phyloP scores from a whole-genome alignment of 352 stramenopile genomes.

The Phytophthora aleatoria region DNA sequence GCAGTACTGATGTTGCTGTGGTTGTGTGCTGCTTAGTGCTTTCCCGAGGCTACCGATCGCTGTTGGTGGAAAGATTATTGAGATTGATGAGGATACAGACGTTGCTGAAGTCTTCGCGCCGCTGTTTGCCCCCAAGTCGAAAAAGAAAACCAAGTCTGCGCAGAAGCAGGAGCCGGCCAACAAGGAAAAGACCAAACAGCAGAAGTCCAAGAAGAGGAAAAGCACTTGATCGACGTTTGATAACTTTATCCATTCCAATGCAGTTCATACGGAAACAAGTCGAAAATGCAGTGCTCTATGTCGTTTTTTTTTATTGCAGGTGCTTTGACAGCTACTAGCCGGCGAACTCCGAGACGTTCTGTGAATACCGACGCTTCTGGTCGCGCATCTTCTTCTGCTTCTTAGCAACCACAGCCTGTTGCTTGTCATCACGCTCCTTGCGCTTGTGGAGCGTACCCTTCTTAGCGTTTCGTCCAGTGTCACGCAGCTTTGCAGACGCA shows the following conservation, averaged over 20 bases:
- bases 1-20: background rate
- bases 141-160: slow-evolving; percentile 27
- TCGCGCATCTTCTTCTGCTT: slow-evolving; percentile 66
- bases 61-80: slow-evolving; percentile 46
- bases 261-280: slow-evolving; percentile 13
- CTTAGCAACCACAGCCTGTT: slow-evolving; percentile 51
- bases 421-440: slow-evolving; percentile 80
- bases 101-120: slow-evolving; percentile 49
- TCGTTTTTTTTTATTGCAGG: slow-evolving; percentile 21
- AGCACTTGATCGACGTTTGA: slow-evolving; percentile 31
- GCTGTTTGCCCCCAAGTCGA: slow-evolving; percentile 53
- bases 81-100: slow-evolving; percentile 51
- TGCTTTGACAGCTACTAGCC: slow-evolving; percentile 32
- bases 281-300: slow-evolving; percentile 25
- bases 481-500: slow-evolving; percentile 78
- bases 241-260: slow-evolving; percentile 31
- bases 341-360: slow-evolving; percentile 83
- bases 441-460: slow-evolving; percentile 84
- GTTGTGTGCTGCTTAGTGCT: slow-evolving; percentile 21
- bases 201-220: slow-evolving; percentile 55
- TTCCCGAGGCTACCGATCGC: slow-evolving; percentile 64
- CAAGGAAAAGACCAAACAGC: slow-evolving; percentile 40
- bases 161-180: slow-evolving; percentile 31
- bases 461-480: slow-evolving; percentile 76
- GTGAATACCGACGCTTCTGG: slow-evolving; percentile 67